Evolutionary conservation across 306 rosid species (phyloP).

Genomic region (Vigna angularis): DNA sequence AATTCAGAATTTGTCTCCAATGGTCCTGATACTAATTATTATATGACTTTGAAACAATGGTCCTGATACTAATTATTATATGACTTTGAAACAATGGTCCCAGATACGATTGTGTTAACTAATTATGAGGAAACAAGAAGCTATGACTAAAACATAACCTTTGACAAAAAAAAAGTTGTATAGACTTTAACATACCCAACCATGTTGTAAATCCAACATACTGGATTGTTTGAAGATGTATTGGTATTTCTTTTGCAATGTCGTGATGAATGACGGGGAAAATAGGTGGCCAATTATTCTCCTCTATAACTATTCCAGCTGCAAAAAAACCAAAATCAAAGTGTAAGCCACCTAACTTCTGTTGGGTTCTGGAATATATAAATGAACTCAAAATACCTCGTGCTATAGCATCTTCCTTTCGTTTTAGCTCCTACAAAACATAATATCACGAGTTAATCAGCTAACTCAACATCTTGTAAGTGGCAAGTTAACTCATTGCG

Average conservation of each 20-base stretch:
- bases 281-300: constrained; percentile 90
- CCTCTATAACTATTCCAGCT: constrained; percentile 85
- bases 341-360: constrained; percentile 30
- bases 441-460: constrained; percentile 34
- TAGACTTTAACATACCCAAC: constrained; percentile 69
- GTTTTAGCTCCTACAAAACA: constrained; percentile 74
- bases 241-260: constrained; percentile 80
- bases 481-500: constrained; percentile 25
- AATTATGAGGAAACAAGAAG: constrained; percentile 19
- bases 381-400: constrained; percentile 62
- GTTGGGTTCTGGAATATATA: background rate
- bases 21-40: too few species aligned
- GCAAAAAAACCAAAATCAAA: constrained; percentile 43
- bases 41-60: too few species aligned
- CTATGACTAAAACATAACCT: constrained; percentile 38
- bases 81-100: too few species aligned
- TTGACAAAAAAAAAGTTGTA: background rate
- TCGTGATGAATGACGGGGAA: constrained; percentile 91
- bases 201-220: constrained; percentile 89
- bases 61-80: too few species aligned
- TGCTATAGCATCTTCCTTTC: constrained; percentile 80
- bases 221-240: constrained; percentile 86
- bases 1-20: too few species aligned
- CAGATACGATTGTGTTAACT: background rate
- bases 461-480: constrained; percentile 13